phyloP scores from a whole-genome alignment of 2,329 filamentous ascomycete genomes.

The Fusarium coffeatum region DNA sequence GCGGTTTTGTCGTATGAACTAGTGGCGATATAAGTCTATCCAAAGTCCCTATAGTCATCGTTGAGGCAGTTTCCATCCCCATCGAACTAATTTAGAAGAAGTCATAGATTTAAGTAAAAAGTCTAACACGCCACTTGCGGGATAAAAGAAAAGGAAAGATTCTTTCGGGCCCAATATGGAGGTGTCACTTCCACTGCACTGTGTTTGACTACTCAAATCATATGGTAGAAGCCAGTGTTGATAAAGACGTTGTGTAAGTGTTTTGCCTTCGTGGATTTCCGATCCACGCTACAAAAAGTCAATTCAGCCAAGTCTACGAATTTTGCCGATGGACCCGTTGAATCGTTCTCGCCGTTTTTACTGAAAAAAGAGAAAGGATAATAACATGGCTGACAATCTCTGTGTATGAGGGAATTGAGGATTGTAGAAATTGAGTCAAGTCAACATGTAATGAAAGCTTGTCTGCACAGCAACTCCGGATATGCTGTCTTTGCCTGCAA shows the following conservation, averaged over 20 bases:
- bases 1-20: background rate
- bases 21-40: slow-evolving; percentile 23
- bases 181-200: slow-evolving; percentile 3
- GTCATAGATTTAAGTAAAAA: slow-evolving; percentile 12
- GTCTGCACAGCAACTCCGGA: slow-evolving; percentile 6
- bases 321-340: slow-evolving; percentile 24
- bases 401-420: background rate
- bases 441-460: background rate
- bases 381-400: background rate
- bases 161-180: background rate
- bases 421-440: background rate
- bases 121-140: slow-evolving; percentile 26
- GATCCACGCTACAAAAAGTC: slow-evolving; percentile 25
- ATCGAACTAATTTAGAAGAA: background rate
- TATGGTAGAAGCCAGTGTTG: slow-evolving; percentile 26
- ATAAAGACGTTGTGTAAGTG: background rate
- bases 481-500: background rate
- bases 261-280: slow-evolving; percentile 7
- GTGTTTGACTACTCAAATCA: background rate
- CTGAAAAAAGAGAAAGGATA: background rate
- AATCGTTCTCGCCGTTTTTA: slow-evolving; percentile 17
- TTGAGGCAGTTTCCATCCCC: slow-evolving; percentile 4
- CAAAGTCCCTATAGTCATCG: slow-evolving; percentile 17
- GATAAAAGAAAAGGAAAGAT: slow-evolving; percentile 1
- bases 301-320: slow-evolving; percentile 16